A percentile compares a stretch with the other conserved stretches of the same genome.
phyloP scores from a whole-genome alignment of 2,329 filamentous ascomycete genomes.

The Trichoderma guizhouense region DNA sequence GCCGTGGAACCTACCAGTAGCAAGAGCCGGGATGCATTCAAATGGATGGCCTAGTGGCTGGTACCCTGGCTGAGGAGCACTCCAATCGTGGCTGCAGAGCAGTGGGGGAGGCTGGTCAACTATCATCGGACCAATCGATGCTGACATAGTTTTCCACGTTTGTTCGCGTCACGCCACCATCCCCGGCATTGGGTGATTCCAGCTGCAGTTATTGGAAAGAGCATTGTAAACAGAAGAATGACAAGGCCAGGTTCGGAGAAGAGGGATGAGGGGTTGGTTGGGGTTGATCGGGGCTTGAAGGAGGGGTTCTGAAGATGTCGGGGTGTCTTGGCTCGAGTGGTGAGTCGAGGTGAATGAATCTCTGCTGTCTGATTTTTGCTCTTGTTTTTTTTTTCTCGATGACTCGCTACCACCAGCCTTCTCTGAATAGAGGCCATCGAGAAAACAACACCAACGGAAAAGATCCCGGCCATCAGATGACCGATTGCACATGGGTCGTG shows the following conservation, averaged over 20 bases:
- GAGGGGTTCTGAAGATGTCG: neutral
- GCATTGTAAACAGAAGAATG: neutral
- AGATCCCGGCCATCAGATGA: neutral
- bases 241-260: neutral
- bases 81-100: neutral
- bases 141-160: neutral
- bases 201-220: neutral
- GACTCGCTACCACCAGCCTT: neutral
- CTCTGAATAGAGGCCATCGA: neutral
- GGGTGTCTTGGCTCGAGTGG: neutral
- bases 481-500: neutral
- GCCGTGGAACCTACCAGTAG: neutral
- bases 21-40: neutral
- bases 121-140: constrained; percentile 3
- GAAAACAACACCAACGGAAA: neutral
- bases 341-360: neutral
- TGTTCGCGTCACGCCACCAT: constrained; percentile 11
- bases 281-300: neutral
- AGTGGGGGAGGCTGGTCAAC: neutral
- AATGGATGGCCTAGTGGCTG: neutral
- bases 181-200: constrained; percentile 12
- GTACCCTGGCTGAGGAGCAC: neutral
- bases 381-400: too few species aligned
- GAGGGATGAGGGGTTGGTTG: neutral
- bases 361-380: neutral